These are phyloP conservation scores for Penicillium sp. DNA, from an alignment of 2,329 filamentous ascomycete species.

Conservation along the genomic window DNA sequence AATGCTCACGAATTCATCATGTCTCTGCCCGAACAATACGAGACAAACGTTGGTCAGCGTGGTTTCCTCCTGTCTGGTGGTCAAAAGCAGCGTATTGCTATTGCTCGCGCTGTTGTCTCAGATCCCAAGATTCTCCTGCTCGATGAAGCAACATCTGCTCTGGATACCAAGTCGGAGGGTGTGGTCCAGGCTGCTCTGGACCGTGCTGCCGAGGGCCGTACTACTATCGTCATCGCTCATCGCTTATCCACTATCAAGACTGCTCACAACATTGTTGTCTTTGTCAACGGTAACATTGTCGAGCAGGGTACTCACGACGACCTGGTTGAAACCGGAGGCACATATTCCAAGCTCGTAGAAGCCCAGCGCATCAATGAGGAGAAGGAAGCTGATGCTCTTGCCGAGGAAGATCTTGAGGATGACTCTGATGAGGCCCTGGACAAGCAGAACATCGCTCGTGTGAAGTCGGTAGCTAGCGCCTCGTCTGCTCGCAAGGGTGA, in stretches of 20 bases:
- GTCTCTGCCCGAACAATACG: constrained; percentile 79
- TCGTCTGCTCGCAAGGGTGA: constrained; percentile 30
- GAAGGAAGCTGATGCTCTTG: constrained; percentile 39
- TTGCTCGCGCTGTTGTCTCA: constrained; percentile 85
- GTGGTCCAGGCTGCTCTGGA: constrained; percentile 93
- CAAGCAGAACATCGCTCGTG: constrained; percentile 32
- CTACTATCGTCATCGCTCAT: constrained; percentile 95
- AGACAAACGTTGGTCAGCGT: constrained; percentile 93
- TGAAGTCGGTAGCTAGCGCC: constrained; percentile 37
- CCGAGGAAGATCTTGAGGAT: constrained; percentile 27
- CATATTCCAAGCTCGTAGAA: constrained; percentile 83
- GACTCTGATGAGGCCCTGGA: constrained; percentile 26
- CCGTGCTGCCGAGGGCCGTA: constrained; percentile 79
- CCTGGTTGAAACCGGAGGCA: constrained; percentile 67
- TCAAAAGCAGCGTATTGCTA: constrained; percentile 95
- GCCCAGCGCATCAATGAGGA: constrained; percentile 77
- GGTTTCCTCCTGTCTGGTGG: constrained; percentile 91
- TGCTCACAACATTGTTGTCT: constrained; percentile 94
- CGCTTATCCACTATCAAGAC: constrained; percentile 91
- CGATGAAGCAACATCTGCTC: constrained; percentile 90
- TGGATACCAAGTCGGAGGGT: constrained; percentile 93
- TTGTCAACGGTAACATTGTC: constrained; percentile 80
- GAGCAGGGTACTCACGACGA: constrained; percentile 89
- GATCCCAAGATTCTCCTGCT: constrained; percentile 90
- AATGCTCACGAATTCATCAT: constrained; percentile 93